A percentile compares a stretch with the other conserved stretches of the same genome.
phyloP scores from a whole-genome alignment of 129 eudicot species.

The Pittosporum tobira region DNA sequence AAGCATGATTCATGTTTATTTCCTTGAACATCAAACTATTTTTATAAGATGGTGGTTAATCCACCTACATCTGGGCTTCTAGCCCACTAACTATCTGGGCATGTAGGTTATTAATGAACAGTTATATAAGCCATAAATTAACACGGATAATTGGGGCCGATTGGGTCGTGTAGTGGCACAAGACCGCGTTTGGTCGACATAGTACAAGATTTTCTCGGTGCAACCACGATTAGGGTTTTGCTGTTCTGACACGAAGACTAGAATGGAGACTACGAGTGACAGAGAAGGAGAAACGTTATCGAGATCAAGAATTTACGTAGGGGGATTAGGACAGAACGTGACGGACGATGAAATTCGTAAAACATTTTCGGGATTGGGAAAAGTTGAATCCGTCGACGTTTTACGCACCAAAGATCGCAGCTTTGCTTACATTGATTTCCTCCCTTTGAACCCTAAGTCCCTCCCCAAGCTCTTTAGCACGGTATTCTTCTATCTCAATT shows the following conservation, averaged over 20 bases:
- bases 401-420: conserved; percentile 83
- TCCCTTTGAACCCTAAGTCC: conserved; percentile 64
- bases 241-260: not conserved
- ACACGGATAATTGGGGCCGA: no score
- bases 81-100: no score
- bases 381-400: conserved; percentile 51
- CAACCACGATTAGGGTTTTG: not conserved
- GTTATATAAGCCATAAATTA: no score
- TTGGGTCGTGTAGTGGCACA: no score
- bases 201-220: not conserved
- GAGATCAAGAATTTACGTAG: conserved; percentile 60
- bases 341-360: conserved; percentile 61
- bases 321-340: conserved; percentile 75
- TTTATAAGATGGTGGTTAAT: no score
- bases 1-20: no score
- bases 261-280: conserved; percentile 1
- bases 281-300: not conserved
- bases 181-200: not conserved
- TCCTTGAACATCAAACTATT: no score
- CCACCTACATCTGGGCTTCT: no score
- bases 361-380: conserved; percentile 67
- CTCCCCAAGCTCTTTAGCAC: conserved; percentile 90
- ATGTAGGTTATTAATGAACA: no score
- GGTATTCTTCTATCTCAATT: conserved; percentile 34
- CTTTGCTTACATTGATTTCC: conserved; percentile 74